Percentiles rank a stretch among this genome's conserved stretches.
Evolutionary conservation across 2,329 filamentous ascomycete species (phyloP).

Genomic region (Penicillium sp.): DNA sequence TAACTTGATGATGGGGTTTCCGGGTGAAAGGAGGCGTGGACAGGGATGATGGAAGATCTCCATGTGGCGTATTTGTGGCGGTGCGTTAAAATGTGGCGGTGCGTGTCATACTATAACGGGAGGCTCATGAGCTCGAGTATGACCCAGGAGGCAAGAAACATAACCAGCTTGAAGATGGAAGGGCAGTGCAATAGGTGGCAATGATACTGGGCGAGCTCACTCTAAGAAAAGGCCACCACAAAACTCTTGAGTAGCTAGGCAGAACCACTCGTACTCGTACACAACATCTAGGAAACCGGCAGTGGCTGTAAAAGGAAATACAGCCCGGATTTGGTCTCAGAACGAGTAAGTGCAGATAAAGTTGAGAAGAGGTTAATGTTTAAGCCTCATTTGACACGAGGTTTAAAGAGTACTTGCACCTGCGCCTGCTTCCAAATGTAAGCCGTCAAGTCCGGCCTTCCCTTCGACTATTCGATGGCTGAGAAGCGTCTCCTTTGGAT

Average conservation of each 20-base stretch:
- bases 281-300: not conserved
- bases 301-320: not conserved
- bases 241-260: not conserved
- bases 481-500: not conserved
- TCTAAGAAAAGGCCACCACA: not conserved
- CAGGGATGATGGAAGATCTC: not conserved
- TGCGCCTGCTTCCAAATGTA: not conserved
- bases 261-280: not conserved
- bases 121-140: not conserved
- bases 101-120: not conserved
- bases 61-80: slow-evolving; percentile 6
- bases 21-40: not conserved
- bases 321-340: not conserved
- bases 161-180: not conserved
- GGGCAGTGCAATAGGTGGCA: not conserved
- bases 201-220: not conserved
- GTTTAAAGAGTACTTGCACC: not conserved
- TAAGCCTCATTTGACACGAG: not conserved
- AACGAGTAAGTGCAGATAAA: not conserved
- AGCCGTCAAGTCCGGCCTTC: no score
- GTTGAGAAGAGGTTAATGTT: not conserved
- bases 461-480: not conserved
- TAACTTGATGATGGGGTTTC: not conserved
- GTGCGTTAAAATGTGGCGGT: slow-evolving; percentile 2
- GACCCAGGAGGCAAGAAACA: not conserved